Percentiles rank a stretch among this genome's conserved stretches.
Evolutionary conservation across 257 asterid genomes (phyloP).

Genomic region (Solanum clarkiae): DNA sequence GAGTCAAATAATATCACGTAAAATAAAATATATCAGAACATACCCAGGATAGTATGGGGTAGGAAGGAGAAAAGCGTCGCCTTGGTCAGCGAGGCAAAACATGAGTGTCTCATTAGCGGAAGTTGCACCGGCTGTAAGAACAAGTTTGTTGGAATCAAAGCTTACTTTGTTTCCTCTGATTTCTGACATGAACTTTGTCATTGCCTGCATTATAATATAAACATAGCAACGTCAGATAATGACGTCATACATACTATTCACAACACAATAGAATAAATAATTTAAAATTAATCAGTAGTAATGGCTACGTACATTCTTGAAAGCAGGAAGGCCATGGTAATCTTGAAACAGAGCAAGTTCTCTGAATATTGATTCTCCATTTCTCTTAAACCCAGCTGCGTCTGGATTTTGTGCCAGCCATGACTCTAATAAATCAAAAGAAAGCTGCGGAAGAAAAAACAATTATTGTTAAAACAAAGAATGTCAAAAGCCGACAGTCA

Average conservation of each 20-base stretch:
- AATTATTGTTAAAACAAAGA: background rate
- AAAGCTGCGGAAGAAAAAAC: conserved; percentile 21
- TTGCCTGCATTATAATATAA: conserved; percentile 28
- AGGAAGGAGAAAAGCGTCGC: conserved; percentile 64
- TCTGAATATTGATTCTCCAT: conserved; percentile 41
- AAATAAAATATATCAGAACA: background rate
- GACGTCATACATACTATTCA: background rate
- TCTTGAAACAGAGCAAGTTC: conserved; percentile 73
- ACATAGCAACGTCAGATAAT: background rate
- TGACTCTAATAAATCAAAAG: conserved; percentile 40
- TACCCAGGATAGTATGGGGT: conserved; percentile 81
- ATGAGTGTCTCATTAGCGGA: conserved; percentile 68
- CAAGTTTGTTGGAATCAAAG: conserved; percentile 46
- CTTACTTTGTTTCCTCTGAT: conserved; percentile 57
- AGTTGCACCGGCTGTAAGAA: conserved; percentile 77
- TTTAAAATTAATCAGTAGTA: background rate
- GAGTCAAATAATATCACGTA: background rate
- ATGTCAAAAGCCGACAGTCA: background rate
- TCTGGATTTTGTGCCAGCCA: conserved; percentile 49
- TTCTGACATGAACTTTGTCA: conserved; percentile 53
- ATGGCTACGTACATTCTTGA: conserved; percentile 2
- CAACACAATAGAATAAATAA: background rate
- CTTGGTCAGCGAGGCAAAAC: conserved; percentile 62
- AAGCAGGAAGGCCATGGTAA: conserved; percentile 34
- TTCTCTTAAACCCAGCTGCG: conserved; percentile 34